A percentile compares a stretch with the other conserved stretches of the same genome.
phyloP scores from a whole-genome alignment of 495 filamentous ascomycete genomes.

The Darksidea phi region DNA sequence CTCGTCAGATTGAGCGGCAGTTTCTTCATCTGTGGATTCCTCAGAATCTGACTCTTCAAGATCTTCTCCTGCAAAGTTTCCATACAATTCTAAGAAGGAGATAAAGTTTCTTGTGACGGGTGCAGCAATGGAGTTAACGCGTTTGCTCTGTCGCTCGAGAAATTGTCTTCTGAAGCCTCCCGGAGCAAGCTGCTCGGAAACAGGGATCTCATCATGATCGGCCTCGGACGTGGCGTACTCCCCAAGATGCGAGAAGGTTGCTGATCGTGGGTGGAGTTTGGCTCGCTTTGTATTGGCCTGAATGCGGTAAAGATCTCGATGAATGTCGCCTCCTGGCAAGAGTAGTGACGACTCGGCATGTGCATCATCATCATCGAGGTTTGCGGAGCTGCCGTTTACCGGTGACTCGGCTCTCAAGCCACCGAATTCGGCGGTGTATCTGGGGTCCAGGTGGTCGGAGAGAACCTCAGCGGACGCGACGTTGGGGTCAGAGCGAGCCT shows the following conservation, averaged over 20 bases:
- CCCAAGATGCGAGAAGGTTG: conserved; percentile 56
- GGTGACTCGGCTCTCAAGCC: conserved; percentile 15
- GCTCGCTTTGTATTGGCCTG: conserved; percentile 47
- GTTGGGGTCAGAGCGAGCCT: conserved; percentile 10
- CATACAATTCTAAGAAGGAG: conserved; percentile 68
- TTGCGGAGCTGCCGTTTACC: conserved; percentile 12
- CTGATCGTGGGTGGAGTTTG: conserved; percentile 52
- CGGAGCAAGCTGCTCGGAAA: conserved; percentile 55
- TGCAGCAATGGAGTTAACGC: conserved; percentile 45
- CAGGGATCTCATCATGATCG: conserved; percentile 42
- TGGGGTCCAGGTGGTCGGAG: conserved; percentile 45
- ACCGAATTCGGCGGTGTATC: conserved; percentile 46
- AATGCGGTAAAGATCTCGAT: conserved; percentile 66
- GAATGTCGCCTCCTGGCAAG: conserved; percentile 67
- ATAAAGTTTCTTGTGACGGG: conserved; percentile 65
- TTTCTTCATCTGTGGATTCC: conserved; percentile 51
- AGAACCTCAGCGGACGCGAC: conserved; percentile 43
- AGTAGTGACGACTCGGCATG: conserved; percentile 55
- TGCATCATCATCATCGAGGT: neutral
- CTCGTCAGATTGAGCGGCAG: conserved; percentile 43
- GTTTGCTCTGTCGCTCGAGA: conserved; percentile 35
- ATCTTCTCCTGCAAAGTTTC: conserved; percentile 70
- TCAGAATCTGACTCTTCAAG: conserved; percentile 58
- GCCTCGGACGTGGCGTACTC: conserved; percentile 15
- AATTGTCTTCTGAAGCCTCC: conserved; percentile 61